Evolutionary conservation across 2,329 filamentous ascomycete genomes (phyloP).

Genomic region (Diaporthe velutina): DNA sequence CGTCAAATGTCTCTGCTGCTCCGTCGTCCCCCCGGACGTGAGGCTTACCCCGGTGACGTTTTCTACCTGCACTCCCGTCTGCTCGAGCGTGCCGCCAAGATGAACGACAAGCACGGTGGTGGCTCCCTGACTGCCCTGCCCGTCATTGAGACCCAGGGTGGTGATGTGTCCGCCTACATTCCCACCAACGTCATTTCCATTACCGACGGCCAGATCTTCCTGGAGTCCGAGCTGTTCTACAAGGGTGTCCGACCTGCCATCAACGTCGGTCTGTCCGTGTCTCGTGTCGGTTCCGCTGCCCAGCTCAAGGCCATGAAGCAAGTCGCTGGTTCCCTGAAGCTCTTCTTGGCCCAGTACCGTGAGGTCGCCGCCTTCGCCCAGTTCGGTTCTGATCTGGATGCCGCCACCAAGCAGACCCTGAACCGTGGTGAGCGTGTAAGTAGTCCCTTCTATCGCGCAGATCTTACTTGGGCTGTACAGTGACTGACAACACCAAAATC

Average conservation of each 20-base stretch:
- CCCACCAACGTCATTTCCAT: constrained; percentile 99
- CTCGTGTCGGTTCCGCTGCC: constrained; percentile 98
- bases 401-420: constrained; percentile 98
- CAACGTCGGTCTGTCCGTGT: constrained; percentile 99
- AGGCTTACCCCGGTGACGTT: constrained; percentile 99
- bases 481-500: constrained; percentile 42
- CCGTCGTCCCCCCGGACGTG: constrained; percentile 97
- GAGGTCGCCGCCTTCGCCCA: constrained; percentile 99
- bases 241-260: constrained; percentile 99
- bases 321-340: constrained; percentile 99
- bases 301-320: constrained; percentile 99
- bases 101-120: constrained; percentile 94
- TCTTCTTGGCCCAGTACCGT: constrained; percentile 99
- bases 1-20: constrained; percentile 99
- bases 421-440: constrained; percentile 96
- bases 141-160: constrained; percentile 99
- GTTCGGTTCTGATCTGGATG: constrained; percentile 99
- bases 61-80: constrained; percentile 99
- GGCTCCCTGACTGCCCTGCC: constrained; percentile 98
- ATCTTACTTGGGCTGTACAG: background rate
- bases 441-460: constrained; percentile 44
- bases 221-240: constrained; percentile 99
- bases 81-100: constrained; percentile 98
- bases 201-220: constrained; percentile 99
- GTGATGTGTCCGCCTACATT: constrained; percentile 99